These are phyloP conservation scores for Phaeosphaeriaceae sp. DNA, from an alignment of 2,329 filamentous ascomycete species.

Conservation along the genomic window DNA sequence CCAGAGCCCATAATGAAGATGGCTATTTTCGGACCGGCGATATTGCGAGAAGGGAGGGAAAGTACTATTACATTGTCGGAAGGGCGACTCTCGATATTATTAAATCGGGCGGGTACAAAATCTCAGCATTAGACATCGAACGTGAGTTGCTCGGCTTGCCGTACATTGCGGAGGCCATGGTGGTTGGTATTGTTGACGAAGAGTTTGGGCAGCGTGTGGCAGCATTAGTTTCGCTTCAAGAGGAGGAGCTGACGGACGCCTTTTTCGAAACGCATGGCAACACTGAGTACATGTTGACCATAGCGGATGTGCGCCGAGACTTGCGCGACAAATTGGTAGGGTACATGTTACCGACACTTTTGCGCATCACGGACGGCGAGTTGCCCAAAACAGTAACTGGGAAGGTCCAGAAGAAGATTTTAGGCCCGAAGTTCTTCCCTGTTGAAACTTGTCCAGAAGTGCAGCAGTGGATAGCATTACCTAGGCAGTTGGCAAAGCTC, in stretches of 20 bases:
- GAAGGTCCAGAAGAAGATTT: conserved; percentile 59
- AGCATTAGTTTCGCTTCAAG: conserved; percentile 56
- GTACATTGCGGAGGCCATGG: conserved; percentile 59
- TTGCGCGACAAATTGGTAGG: conserved; percentile 53
- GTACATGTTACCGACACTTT: conserved; percentile 58
- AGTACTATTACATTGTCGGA: conserved; percentile 61
- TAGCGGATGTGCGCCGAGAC: conserved; percentile 53
- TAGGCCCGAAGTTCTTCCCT: conserved; percentile 51
- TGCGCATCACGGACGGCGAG: conserved; percentile 53
- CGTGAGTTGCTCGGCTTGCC: conserved; percentile 58
- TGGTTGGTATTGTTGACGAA: conserved; percentile 60
- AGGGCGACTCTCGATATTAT: conserved; percentile 61
- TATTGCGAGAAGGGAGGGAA: conserved; percentile 48
- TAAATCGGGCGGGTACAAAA: conserved; percentile 63
- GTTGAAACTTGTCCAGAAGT: conserved; percentile 27
- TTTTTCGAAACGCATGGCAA: conserved; percentile 23
- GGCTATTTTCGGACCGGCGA: conserved; percentile 60
- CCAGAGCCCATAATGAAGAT: conserved; percentile 54
- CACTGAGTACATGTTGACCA: conserved; percentile 35
- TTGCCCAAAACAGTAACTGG: conserved; percentile 57
- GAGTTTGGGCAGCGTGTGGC: conserved; percentile 63
- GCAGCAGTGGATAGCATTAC: conserved; percentile 33
- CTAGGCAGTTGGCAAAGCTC: conserved; percentile 29
- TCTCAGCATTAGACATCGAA: conserved; percentile 62
- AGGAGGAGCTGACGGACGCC: conserved; percentile 34